Evolutionary conservation across 2,329 filamentous ascomycete species (phyloP), one percentile per base, ranked within the genome.

Genomic region (Canariomyces notabilis): DNA sequence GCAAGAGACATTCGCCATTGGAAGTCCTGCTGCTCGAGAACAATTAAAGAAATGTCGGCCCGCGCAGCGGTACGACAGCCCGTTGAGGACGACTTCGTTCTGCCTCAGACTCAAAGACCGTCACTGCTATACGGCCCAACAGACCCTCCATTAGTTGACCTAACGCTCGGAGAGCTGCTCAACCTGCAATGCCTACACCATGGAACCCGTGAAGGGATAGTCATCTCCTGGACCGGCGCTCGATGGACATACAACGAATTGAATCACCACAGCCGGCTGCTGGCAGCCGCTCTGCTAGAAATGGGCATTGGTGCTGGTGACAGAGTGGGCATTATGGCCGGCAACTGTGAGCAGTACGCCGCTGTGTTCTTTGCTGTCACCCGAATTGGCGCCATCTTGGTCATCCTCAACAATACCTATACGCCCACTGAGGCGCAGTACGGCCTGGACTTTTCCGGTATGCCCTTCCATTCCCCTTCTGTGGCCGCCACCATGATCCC

Each of bases 351-450:
- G 76, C 74, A 95, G 78, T 91, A 91, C 80, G 66, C 85, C 22
- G 75, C 83, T 2, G 75, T 88, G 14, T 87, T 88, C 70, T 88
- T 89, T 55, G 84, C 83, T 3, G 82, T 80, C 9, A 80, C 82
- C 33, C 74, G 79, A 37, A 74, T 85, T 15, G 82, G 83, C 8
- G 81, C 77, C 37, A 80, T 85, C 37, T 70, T 89, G 42, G 85
- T 89, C 21, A 87, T 89, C 36, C 69, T 90, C 54, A 90, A 90
- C 68, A 90, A 89, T 66, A 90, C 85, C 0, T 90, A 90, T 61
- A 90, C 86, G 1, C 74, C 82, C 2, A 78, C 76, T 1, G 86
- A 90, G 65, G 80, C 84, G 38, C 75, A 81, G 61, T 84, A 85
- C 63, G 86, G 83, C 8, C 64, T 90, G 21, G 75, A 76, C 44